Percentiles rank a stretch among this genome's conserved stretches.
Evolutionary conservation across 2,329 filamentous ascomycete species (phyloP).

Genomic region (Penicillium olsonii): DNA sequence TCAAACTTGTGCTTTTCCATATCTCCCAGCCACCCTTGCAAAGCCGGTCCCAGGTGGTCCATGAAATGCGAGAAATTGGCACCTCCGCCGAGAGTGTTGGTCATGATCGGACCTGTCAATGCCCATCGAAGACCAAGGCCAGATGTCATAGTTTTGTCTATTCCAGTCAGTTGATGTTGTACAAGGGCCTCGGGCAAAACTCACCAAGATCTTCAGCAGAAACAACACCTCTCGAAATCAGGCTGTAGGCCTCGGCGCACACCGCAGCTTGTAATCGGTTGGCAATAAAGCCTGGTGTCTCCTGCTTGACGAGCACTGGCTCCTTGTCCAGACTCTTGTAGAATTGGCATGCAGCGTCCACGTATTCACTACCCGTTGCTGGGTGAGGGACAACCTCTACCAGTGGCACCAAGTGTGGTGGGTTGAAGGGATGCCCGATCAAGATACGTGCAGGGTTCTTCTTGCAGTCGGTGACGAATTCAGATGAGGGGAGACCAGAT

Average conservation of each 20-base stretch:
- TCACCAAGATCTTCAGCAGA: constrained; percentile 19
- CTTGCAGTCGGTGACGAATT: constrained; percentile 10
- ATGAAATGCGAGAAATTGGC: constrained; percentile 19
- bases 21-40: constrained; percentile 15
- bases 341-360: constrained; percentile 26
- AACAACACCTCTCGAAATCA: constrained; percentile 36
- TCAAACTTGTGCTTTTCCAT: constrained; percentile 14
- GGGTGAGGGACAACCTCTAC: constrained; percentile 48
- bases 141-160: constrained; percentile 18
- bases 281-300: constrained; percentile 47
- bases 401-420: constrained; percentile 51
- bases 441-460: constrained; percentile 38
- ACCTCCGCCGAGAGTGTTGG: constrained; percentile 18
- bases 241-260: constrained; percentile 38
- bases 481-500: constrained; percentile 12
- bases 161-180: background rate
- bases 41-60: constrained; percentile 16
- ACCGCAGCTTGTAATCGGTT: constrained; percentile 49
- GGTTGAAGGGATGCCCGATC: constrained; percentile 53
- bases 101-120: constrained; percentile 16
- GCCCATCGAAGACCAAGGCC: constrained; percentile 20
- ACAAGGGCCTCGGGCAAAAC: background rate
- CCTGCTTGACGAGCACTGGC: constrained; percentile 43
- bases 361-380: constrained; percentile 25
- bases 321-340: constrained; percentile 45